These are phyloP conservation scores for Polyporus arcularius DNA, from an alignment of 768 basidiomycete species.

Conservation along the genomic window DNA sequence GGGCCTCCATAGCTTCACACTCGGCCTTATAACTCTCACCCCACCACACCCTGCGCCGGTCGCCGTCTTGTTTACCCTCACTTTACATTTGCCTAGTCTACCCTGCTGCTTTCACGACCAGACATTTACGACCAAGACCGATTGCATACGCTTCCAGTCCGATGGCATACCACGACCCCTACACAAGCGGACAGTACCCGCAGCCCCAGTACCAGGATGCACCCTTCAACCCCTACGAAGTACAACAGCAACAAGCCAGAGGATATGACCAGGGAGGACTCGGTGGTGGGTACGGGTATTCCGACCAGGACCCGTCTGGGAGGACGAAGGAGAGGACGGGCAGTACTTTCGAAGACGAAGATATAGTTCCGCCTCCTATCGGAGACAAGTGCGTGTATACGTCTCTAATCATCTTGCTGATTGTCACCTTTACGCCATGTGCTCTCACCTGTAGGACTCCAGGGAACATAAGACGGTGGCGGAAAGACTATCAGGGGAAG, in stretches of 20 bases:
- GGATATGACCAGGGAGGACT: slow-evolving; percentile 50
- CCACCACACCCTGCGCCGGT: slow-evolving; percentile 19
- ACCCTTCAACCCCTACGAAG: slow-evolving; percentile 49
- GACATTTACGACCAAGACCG: slow-evolving; percentile 4
- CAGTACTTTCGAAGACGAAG: slow-evolving; percentile 21
- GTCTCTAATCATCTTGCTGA: background rate
- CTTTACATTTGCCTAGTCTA: background rate
- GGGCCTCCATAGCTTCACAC: background rate
- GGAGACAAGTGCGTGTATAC: slow-evolving; percentile 25
- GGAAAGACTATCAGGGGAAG: slow-evolving; percentile 58
- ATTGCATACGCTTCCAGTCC: slow-evolving; percentile 13
- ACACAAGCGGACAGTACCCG: slow-evolving; percentile 29
- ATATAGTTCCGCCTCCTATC: slow-evolving; percentile 16
- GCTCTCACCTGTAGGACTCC: slow-evolving; percentile 19
- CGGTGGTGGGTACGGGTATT: slow-evolving; percentile 27
- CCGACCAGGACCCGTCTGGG: slow-evolving; percentile 21
- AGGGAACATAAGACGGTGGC: slow-evolving; percentile 30
- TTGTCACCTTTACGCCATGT: no score
- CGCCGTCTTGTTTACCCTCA: slow-evolving; percentile 7
- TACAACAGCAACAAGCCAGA: slow-evolving; percentile 46
- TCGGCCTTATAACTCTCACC: background rate
- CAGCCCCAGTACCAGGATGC: slow-evolving; percentile 32
- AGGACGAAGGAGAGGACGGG: slow-evolving; percentile 21
- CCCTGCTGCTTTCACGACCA: background rate
- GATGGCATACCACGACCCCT: slow-evolving; percentile 62